These are phyloP conservation scores for Apiotrichum mycotoxinovorans DNA, from an alignment of 1,284 basidiomycete genomes.

Conservation along the genomic window DNA sequence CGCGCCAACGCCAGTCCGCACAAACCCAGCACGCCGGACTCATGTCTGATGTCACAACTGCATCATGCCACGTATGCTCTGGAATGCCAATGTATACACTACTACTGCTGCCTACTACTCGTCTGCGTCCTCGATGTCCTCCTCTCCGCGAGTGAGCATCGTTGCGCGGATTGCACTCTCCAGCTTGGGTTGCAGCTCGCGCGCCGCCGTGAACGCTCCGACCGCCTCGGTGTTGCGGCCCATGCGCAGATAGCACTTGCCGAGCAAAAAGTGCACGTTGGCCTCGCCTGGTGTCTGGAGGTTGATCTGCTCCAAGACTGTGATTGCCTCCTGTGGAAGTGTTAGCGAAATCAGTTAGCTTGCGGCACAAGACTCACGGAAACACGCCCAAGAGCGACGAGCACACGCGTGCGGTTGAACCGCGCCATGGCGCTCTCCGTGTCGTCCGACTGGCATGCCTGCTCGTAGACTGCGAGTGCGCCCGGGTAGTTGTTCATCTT, in stretches of 20 bases:
- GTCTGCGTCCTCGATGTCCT: conserved; percentile 56
- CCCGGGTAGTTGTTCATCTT: conserved; percentile 69
- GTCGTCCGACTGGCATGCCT: conserved; percentile 66
- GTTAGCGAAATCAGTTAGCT: not conserved
- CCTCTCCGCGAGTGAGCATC: conserved; percentile 36
- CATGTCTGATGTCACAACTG: too few relatives aligned
- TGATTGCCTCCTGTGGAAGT: conserved; percentile 64
- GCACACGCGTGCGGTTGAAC: conserved; percentile 83
- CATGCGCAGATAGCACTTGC: conserved; percentile 75
- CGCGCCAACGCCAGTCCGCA: too few relatives aligned
- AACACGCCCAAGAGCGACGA: conserved; percentile 75
- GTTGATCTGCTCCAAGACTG: conserved; percentile 71
- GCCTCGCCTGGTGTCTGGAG: conserved; percentile 77
- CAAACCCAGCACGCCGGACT: too few relatives aligned
- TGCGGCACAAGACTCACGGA: conserved; percentile 57
- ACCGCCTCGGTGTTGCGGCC: conserved; percentile 75
- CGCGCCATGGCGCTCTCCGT: conserved; percentile 76
- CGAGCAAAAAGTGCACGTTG: conserved; percentile 92
- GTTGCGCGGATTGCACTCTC: conserved; percentile 46
- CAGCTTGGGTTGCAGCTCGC: conserved; percentile 62
- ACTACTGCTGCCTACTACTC: conserved; percentile 26
- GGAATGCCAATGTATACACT: too few relatives aligned
- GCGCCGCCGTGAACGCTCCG: conserved; percentile 75
- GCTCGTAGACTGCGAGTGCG: conserved; percentile 72
- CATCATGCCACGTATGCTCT: not conserved